Evolutionary conservation across 148 eudicot species (phyloP).

Genomic region (Chenopodium suecicum): DNA sequence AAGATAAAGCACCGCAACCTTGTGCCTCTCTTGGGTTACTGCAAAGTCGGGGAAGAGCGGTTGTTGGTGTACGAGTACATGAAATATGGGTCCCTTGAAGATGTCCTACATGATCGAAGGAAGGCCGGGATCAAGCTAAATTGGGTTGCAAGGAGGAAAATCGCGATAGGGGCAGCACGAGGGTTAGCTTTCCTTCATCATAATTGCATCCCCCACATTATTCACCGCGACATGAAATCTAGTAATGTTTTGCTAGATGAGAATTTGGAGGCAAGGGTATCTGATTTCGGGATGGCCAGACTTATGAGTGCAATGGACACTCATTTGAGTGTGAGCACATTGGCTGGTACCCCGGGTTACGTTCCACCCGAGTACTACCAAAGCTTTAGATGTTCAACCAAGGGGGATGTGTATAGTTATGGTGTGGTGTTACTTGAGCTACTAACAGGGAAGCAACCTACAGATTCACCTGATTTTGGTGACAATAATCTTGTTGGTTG

Average conservation of each 20-base stretch:
- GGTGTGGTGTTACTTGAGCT: constrained; percentile 87
- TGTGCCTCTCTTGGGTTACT: constrained; percentile 80
- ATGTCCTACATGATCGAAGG: constrained; percentile 64
- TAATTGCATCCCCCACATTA: constrained; percentile 79
- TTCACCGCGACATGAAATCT: constrained; percentile 92
- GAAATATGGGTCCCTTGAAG: constrained; percentile 86
- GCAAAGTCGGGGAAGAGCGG: constrained; percentile 92
- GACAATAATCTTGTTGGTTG: constrained; percentile 92
- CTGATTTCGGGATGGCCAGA: constrained; percentile 97
- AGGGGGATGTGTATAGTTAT: constrained; percentile 89
- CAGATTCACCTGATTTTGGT: constrained; percentile 83
- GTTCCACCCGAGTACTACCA: constrained; percentile 90
- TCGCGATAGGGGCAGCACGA: constrained; percentile 83
- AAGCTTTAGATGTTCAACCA: constrained; percentile 68
- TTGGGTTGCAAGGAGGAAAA: constrained; percentile 72
- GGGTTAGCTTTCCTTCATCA: constrained; percentile 92
- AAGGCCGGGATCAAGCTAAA: constrained; percentile 61
- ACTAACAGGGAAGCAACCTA: constrained; percentile 71
- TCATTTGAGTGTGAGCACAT: constrained; percentile 83
- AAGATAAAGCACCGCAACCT: constrained; percentile 86
- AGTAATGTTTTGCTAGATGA: constrained; percentile 85
- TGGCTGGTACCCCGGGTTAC: constrained; percentile 91
- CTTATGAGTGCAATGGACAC: constrained; percentile 87
- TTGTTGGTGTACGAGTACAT: constrained; percentile 87
- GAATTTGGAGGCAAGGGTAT: constrained; percentile 73